Conservation (phyloP, 257 asterid genomes). For the Solanum virginianum region DNA sequence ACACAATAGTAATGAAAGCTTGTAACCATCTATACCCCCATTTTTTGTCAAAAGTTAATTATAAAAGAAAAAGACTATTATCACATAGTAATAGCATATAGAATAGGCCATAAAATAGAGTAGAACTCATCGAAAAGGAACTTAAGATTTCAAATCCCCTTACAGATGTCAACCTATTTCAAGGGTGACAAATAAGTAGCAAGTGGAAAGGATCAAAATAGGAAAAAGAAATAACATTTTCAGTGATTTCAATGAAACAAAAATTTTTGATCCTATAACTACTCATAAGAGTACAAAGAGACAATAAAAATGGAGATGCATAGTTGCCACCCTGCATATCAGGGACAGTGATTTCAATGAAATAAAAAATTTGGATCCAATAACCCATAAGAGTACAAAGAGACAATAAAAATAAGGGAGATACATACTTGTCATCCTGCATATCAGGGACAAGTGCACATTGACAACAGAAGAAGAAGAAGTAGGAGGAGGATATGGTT, state of each 20-base stretch:
- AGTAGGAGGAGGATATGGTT: not conserved
- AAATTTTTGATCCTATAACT: not conserved
- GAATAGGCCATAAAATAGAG: not conserved
- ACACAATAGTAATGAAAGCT: not conserved
- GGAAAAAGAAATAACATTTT: not conserved
- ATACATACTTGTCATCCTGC: not conserved
- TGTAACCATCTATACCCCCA: not conserved
- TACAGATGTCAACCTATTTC: not conserved
- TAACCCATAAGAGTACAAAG: not conserved
- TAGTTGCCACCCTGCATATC: not conserved
- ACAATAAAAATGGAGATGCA: not conserved
- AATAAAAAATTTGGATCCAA: not conserved
- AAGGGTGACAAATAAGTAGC: not conserved
- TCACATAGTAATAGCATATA: not conserved
- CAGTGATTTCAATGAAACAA: not conserved
- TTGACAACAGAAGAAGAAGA: not conserved
- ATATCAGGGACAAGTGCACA: not conserved
- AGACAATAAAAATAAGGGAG: not conserved
- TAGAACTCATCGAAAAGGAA: not conserved
- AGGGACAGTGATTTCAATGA: not conserved
- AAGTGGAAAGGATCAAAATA: not conserved
- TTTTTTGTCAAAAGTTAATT: not conserved
- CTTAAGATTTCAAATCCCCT: not conserved
- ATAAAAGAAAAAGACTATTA: not conserved
- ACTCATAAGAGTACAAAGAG: not conserved